Evolutionary conservation across 2,329 filamentous ascomycete species (phyloP), one percentile per base, ranked within the genome.

Genomic region (Claviceps spartinae): DNA sequence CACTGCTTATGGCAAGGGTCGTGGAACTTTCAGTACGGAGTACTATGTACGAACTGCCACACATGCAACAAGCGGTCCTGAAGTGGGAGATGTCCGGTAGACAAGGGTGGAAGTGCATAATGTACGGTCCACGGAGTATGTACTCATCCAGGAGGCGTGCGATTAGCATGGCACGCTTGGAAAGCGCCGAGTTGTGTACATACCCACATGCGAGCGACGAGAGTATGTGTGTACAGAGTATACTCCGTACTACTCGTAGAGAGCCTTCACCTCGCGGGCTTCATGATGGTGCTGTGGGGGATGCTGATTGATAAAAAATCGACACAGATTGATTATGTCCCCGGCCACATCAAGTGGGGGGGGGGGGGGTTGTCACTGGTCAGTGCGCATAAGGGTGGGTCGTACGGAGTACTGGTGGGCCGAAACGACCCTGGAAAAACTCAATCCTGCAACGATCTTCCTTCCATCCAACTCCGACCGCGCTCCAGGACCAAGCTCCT

Each of bases 231-330:
- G 24, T 5, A 24, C 24, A 24, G 24, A 24, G 24, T 24, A 24
- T 5, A 22, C 4, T 3, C 22, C 22, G 22, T 20, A 6, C 18
- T 14, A n/a, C n/a, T n/a, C n/a, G n/a, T n/a, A 43, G 41, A 43
- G 20, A 5, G 18, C 41, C 18, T 22, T 24, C 24, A 24, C 24
- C 24, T 24, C 7, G 42, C 6, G 45, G 45, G 18, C 24, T 11
- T 22, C 30, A 38, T 20, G 20, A 42, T 22, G 16, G 41, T 49
- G 13, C 22, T 30, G 37, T 41, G 34, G 47, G 13, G 47, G 47
- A 13, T 41, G 20, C 47, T 49, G 47, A 49, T 49, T 49, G 47
- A 49, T 49, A 49, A 47, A 41, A 46, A 46, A 11, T 16, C 9
- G 20, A 22, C 8, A 30, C 37, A 38, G 47, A 49, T 49, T 49